Base-by-base conservation (phyloP, 129 eudicot species). In the Escallonia rubra region DNA sequence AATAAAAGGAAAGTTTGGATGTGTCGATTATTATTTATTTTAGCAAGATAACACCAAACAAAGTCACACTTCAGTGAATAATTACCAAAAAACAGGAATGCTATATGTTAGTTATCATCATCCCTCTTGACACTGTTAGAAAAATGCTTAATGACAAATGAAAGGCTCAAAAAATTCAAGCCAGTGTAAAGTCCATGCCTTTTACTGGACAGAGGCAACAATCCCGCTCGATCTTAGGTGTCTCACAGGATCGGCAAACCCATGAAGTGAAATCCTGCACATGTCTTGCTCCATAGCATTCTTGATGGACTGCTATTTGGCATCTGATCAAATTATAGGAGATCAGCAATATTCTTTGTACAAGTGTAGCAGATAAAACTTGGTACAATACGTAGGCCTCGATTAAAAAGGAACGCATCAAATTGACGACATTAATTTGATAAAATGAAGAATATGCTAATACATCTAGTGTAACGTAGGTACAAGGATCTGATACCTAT, bases 231-330 rank as follows among this genome's bases (percentile, higher is more conserved):
- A 93, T 79, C 41, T 93, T 79, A 47, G 99, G 99, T 59, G 99
- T 89, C 77, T 93, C 96, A 62, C 99, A 93, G 59, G 92, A 83
- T 66, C 89, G 78, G 74, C 99, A 93, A 60, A 93, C 96, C 99
- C 96, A 93, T 34, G 99, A 93, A 70, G 99, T 89, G 75, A 93
- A 87, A 79, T 93, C 96, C 23, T 74, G 80, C 74, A 89, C 87
- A 60, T 86, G 79, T 72, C 93, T 82, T 41, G 90, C 99, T 38
- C 99, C 99, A 81, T 93, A 93, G 75, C 99, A 93, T 81, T 93
- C 99, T 82, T 93, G 99, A 79, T 93, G 99, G 45, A 93, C 99
- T 53, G 99, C 99, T 66, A 93, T 93, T 80, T 93, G 99, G 79
- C 99, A 93, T 76, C 99, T 93, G 89, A 47, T 54, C 43, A 41